Percentiles rank a stretch among this genome's conserved stretches.
Evolutionary conservation across 2,329 filamentous ascomycete species (phyloP).

Genomic region (Akanthomyces dipterigenus): DNA sequence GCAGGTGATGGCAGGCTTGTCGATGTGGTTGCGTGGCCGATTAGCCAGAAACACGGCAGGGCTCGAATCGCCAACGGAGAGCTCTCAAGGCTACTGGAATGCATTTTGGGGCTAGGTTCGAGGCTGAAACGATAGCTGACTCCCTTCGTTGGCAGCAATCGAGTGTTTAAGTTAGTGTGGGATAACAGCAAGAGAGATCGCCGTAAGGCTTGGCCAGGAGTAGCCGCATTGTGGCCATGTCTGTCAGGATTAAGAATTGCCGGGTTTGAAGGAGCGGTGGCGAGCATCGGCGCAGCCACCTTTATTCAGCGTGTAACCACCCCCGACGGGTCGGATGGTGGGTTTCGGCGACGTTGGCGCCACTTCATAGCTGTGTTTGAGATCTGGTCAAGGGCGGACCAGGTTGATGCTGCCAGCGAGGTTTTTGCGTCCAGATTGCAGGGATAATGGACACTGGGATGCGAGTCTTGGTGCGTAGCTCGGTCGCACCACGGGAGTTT

Average conservation of each 20-base stretch:
- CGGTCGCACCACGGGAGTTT: neutral
- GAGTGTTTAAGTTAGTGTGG: neutral
- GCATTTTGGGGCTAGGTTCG: neutral
- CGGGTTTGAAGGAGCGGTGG: neutral
- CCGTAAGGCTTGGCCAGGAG: neutral
- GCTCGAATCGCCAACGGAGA: neutral
- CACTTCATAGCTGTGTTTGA: neutral
- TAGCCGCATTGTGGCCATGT: neutral
- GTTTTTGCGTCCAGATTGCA: neutral
- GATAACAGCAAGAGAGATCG: neutral
- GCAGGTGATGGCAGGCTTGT: neutral
- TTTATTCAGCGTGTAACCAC: neutral
- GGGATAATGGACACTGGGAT: neutral
- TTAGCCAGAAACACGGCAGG: neutral
- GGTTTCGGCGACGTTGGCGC: neutral
- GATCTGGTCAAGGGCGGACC: neutral
- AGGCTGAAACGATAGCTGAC: neutral
- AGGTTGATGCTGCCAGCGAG: neutral
- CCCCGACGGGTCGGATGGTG: neutral
- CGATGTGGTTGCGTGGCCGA: neutral
- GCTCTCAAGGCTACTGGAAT: neutral
- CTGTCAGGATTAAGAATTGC: neutral
- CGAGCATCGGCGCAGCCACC: neutral
- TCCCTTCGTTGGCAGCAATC: neutral
- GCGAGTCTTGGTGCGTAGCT: neutral